Base-by-base conservation (phyloP, 2,329 filamentous ascomycete genomes). In the Emergomyces africanus region DNA sequence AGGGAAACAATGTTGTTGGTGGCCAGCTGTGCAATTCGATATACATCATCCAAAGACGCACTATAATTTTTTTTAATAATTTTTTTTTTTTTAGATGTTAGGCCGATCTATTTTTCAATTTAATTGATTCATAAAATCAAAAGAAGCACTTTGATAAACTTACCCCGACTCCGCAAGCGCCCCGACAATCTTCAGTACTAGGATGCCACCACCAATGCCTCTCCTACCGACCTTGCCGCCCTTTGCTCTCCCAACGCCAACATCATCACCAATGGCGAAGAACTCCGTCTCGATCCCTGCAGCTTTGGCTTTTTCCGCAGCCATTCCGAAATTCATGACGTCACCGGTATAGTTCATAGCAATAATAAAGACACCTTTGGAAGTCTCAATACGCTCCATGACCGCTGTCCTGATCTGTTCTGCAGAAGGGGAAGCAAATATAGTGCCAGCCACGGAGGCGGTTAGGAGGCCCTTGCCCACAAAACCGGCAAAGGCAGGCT, bases 301-400 rank as follows among this genome's bases (percentile, higher is more conserved):
- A 1, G 90, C 90, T 60, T 87, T 86, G 18, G 90, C 90, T 77
- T 96, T 96, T 73, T 96, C 92, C 9, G 94, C 89, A 0, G 87
- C 91, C 81, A 96, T 87, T 59, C 90, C 91, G 70, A 96, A 96
- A 75, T 96, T 95, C 65, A 96, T 80, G 58, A 96, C 83, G 71
- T 91, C 88, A 42, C 88, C 88, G 1, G 90, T 95, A 73, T 95
- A 95, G 72, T 96, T 96, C 89, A 95, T 96, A 35, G 95, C 88
- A 5, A 91, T 86, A n/a, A 96, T 87, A 46, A 96, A 72, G 1
- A 96, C 87, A 28, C 91, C 92, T 62, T 83, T 81, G 50, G 81
- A 79, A 3, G 81, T 80, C 61, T 88, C 83, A 2, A 95, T 87
- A 23, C 88, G 80, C 48, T 84, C 81, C 68, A 86, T 82, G 57